These are phyloP conservation scores for Coemansia sp. DNA, from an alignment of 192 early-diverging fungal species.

Conservation along the genomic window DNA sequence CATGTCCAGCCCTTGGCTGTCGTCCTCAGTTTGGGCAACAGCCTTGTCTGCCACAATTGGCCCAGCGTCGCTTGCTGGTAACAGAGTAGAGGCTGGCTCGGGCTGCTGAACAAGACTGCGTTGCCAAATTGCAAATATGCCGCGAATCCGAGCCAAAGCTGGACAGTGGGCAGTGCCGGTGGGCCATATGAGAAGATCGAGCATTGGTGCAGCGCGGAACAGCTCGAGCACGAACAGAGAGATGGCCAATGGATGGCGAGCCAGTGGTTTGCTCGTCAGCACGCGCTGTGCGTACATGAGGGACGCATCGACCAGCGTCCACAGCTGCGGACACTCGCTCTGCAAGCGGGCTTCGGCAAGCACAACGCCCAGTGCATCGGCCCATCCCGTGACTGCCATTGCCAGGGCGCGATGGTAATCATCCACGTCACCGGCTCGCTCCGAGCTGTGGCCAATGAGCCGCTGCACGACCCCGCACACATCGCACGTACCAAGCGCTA, in stretches of 20 bases:
- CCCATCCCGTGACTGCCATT: conserved; percentile 34
- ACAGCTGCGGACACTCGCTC: conserved; percentile 8
- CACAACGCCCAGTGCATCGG: conserved; percentile 25
- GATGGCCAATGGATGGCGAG: conserved; percentile 22
- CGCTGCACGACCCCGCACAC: conserved; percentile 2
- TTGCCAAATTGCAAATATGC: conserved; percentile 23
- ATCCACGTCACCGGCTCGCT: not conserved
- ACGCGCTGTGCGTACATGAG: conserved; percentile 44
- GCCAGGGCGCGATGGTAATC: conserved; percentile 34
- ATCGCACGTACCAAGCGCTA: conserved; percentile 10
- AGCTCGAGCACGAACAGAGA: conserved; percentile 29
- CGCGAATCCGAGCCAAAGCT: conserved; percentile 10
- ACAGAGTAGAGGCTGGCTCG: not conserved
- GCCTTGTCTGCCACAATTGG: not conserved
- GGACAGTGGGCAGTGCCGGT: not conserved
- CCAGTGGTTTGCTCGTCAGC: conserved; percentile 23
- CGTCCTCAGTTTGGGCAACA: not conserved
- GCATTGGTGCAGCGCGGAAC: conserved; percentile 11
- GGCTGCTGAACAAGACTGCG: no score
- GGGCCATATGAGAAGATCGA: conserved; percentile 11
- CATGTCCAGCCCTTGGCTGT: conserved; percentile 35
- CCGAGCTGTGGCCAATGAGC: conserved; percentile 7
- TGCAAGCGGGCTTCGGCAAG: not conserved
- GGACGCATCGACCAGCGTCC: conserved; percentile 35
- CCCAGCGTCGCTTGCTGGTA: not conserved